Conservation (phyloP, 176 grass and related monocot genomes). For the Oryza rufipogon region DNA sequence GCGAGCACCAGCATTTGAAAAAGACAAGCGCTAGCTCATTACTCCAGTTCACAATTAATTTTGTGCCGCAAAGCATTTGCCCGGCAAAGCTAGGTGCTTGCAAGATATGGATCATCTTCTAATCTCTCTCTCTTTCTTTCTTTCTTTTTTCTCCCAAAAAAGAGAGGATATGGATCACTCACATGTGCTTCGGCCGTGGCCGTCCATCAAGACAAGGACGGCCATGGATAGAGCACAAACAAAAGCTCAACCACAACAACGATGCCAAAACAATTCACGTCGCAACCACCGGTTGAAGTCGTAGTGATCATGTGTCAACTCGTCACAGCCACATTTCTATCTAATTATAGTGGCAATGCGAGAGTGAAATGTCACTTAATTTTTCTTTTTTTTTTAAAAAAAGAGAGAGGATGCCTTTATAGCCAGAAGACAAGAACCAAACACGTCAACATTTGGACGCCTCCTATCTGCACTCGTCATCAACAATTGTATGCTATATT, state of each 20-base stretch:
- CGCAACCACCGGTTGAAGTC: not conserved
- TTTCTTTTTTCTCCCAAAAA: no score
- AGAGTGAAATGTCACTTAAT: constrained; percentile 18
- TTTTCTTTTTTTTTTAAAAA: not conserved
- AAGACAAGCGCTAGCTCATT: not conserved
- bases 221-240: not conserved
- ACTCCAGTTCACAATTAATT: no score
- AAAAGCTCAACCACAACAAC: not conserved
- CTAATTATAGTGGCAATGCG: not conserved
- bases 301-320: constrained; percentile 31
- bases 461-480: constrained; percentile 12
- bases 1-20: not conserved
- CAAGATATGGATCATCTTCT: not conserved
- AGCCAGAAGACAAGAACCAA: not conserved
- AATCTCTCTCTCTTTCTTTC: not conserved
- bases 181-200: not conserved
- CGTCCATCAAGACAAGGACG: constrained; percentile 40
- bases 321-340: not conserved
- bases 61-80: constrained; percentile 8
- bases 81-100: constrained; percentile 31
- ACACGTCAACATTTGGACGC: constrained; percentile 12
- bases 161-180: not conserved
- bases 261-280: not conserved
- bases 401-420: not conserved
- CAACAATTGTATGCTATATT: not conserved